Conservation (phyloP, 495 filamentous ascomycete species). For the Penicillium steckii region DNA sequence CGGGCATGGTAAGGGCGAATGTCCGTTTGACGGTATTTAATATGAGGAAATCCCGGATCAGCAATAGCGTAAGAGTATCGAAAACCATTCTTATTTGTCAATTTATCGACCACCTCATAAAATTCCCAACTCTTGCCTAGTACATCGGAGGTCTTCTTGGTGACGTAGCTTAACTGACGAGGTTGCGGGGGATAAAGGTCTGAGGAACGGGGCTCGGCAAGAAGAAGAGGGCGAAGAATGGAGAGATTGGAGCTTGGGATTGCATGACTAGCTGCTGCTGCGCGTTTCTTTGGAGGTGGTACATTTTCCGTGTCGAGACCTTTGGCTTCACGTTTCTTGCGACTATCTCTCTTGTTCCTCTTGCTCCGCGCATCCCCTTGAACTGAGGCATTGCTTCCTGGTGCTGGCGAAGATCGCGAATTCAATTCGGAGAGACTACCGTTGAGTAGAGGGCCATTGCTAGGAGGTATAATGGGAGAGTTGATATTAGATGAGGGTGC, state of each 20-base stretch:
- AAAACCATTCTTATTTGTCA: conserved; percentile 87
- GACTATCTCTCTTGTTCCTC: conserved; percentile 48
- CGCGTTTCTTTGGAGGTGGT: conserved; percentile 38
- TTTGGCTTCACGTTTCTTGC: conserved; percentile 77
- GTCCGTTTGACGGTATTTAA: conserved; percentile 87
- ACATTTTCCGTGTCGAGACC: conserved; percentile 43
- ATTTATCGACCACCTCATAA: conserved; percentile 55
- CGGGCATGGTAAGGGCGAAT: conserved; percentile 74
- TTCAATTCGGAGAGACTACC: conserved; percentile 34
- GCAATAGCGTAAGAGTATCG: conserved; percentile 90
- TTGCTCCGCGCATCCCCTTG: conserved; percentile 43
- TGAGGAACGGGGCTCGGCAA: conserved; percentile 37
- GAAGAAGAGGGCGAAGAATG: conserved; percentile 30
- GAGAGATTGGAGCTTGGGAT: conserved; percentile 31
- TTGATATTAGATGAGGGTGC: conserved; percentile 46
- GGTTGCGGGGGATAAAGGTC: conserved; percentile 41
- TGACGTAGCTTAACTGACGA: conserved; percentile 42
- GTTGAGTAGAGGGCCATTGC: conserved; percentile 27
- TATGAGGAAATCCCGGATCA: conserved; percentile 79
- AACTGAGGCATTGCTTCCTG: conserved; percentile 28
- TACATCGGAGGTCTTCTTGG: conserved; percentile 32
- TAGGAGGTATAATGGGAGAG: conserved; percentile 36
- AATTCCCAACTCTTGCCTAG: conserved; percentile 43
- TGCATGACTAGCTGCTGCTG: conserved; percentile 29
- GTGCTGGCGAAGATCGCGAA: conserved; percentile 38